Evolutionary conservation across 2,329 filamentous ascomycete genomes (phyloP).

Genomic region (Calonectria naviculata): DNA sequence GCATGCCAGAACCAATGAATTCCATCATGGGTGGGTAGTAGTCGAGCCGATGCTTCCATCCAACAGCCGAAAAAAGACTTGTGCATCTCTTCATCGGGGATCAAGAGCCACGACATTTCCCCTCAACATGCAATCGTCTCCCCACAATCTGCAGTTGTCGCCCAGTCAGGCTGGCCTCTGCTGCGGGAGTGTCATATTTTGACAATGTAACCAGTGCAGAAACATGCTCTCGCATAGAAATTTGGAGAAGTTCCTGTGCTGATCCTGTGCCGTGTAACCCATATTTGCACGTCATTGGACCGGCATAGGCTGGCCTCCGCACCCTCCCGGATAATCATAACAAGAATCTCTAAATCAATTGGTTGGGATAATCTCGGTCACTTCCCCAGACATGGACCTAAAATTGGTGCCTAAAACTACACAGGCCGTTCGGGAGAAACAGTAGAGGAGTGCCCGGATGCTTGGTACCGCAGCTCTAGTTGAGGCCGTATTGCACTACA

Average conservation of each 20-base stretch:
- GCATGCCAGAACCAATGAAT: not conserved
- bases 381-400: conserved; percentile 10
- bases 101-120: not conserved
- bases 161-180: not conserved
- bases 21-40: not conserved
- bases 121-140: not conserved
- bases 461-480: not conserved
- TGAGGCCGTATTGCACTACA: not conserved
- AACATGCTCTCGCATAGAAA: not conserved
- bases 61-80: not conserved
- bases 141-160: not conserved
- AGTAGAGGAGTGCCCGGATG: conserved; percentile 5
- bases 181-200: not conserved
- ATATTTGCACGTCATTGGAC: not conserved
- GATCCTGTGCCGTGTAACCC: conserved; percentile 2
- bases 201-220: conserved; percentile 6
- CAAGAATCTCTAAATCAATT: not conserved
- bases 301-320: conserved; percentile 1
- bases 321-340: conserved; percentile 13
- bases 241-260: not conserved
- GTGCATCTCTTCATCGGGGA: not conserved
- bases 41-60: not conserved
- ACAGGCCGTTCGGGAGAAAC: not conserved
- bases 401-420: conserved; percentile 15
- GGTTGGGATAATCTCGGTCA: conserved; percentile 4